Conservation (phyloP, 75 land plant genomes). For the Pseudotsuga menziesii region DNA sequence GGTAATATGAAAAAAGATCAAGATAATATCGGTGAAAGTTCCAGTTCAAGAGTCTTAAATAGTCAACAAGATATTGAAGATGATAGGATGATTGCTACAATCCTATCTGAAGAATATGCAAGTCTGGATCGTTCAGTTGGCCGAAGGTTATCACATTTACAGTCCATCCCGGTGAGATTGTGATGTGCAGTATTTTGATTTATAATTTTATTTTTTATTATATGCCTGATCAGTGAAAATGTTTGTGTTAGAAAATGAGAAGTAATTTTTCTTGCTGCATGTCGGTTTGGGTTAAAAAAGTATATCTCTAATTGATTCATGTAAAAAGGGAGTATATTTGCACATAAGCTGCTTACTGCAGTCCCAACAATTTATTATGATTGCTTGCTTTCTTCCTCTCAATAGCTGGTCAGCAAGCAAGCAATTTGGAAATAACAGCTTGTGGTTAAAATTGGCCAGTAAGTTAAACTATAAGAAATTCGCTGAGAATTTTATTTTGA, state of each 20-base stretch:
- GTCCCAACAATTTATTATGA: too few relatives aligned
- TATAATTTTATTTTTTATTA: neutral
- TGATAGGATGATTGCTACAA: constrained; percentile 67
- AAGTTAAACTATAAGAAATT: neutral
- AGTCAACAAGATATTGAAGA: constrained; percentile 51
- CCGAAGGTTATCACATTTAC: constrained; percentile 44
- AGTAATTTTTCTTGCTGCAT: neutral
- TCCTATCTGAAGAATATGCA: constrained; percentile 66
- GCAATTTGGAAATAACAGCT: neutral
- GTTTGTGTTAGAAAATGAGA: neutral
- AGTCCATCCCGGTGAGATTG: constrained; percentile 56
- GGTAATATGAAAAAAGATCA: neutral
- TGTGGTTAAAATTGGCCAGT: neutral
- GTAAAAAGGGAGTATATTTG: neutral
- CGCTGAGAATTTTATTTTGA: too few relatives aligned
- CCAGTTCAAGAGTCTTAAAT: constrained; percentile 42
- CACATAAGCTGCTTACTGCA: too few relatives aligned
- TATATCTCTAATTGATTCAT: too few relatives aligned
- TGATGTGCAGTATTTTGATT: neutral
- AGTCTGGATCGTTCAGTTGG: constrained; percentile 54
- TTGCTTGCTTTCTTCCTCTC: neutral
- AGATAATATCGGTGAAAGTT: constrained; percentile 11
- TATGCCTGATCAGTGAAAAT: neutral
- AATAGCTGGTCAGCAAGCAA: neutral
- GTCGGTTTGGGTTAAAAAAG: neutral